Evolutionary conservation across 768 basidiomycete species (phyloP).

Genomic region (Lactarius deliciosus): DNA sequence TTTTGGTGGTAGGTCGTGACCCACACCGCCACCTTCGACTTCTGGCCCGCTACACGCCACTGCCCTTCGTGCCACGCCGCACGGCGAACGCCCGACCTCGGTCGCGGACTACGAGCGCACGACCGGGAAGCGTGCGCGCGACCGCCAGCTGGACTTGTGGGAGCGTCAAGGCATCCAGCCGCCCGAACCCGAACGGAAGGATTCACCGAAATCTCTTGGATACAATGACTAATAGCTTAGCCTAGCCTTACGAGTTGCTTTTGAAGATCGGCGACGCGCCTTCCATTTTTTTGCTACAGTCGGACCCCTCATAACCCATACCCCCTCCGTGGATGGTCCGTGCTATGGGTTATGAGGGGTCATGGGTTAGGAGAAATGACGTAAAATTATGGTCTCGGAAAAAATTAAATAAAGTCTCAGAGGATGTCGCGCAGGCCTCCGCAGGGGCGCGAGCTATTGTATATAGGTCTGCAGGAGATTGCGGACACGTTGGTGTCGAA

Average conservation of each 20-base stretch:
- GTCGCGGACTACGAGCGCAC: constrained; percentile 66
- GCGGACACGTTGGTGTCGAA: too few relatives aligned
- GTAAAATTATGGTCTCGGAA: too few relatives aligned
- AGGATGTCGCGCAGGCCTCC: too few relatives aligned
- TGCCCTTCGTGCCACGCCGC: constrained; percentile 78
- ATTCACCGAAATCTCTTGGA: constrained; percentile 45
- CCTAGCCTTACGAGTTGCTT: not conserved
- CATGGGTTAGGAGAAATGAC: too few relatives aligned
- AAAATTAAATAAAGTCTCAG: too few relatives aligned
- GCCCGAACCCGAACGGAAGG: constrained; percentile 33
- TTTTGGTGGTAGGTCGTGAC: constrained; percentile 52
- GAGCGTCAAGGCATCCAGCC: constrained; percentile 58
- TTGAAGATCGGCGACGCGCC: not conserved
- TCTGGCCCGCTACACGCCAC: constrained; percentile 77
- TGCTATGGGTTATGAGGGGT: too few relatives aligned
- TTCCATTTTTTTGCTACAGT: not conserved
- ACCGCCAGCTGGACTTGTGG: constrained; percentile 72
- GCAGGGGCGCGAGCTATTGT: too few relatives aligned
- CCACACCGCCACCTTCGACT: constrained; percentile 82
- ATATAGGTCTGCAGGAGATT: too few relatives aligned
- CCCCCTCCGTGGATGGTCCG: too few relatives aligned
- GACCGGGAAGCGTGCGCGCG: constrained; percentile 68
- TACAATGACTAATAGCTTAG: constrained; percentile 52
- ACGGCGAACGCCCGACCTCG: constrained; percentile 74
- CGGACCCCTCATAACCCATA: too few relatives aligned